These are phyloP conservation scores for Boletales sp. DNA, from an alignment of 768 basidiomycete species.

Conservation along the genomic window DNA sequence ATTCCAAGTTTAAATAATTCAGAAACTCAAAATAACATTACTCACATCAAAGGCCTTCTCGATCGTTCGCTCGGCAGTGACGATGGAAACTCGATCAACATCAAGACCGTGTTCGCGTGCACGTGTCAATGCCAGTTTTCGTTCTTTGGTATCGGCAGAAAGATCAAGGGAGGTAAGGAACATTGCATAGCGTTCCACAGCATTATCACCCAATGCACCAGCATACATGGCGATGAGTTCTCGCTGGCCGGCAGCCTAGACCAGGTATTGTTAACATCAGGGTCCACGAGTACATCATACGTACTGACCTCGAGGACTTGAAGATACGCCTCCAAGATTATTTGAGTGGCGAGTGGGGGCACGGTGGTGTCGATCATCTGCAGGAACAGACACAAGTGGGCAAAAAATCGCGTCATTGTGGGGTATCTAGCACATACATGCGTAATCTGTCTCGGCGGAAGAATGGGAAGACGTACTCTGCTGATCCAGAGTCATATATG, in stretches of 20 bases:
- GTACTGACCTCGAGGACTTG: constrained; percentile 73
- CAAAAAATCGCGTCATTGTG: constrained; percentile 83
- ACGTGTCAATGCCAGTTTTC: constrained; percentile 64
- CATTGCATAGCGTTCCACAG: constrained; percentile 86
- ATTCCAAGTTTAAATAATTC: constrained; percentile 6
- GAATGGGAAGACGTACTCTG: constrained; percentile 48
- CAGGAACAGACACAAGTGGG: constrained; percentile 87
- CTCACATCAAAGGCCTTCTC: constrained; percentile 64
- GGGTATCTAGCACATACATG: constrained; percentile 47
- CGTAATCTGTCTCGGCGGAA: background rate
- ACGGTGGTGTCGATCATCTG: constrained; percentile 75
- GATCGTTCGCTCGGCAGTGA: constrained; percentile 75
- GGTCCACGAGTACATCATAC: background rate
- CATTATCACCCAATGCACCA: constrained; percentile 84
- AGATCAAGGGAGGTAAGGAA: constrained; percentile 81
- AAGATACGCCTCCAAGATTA: constrained; percentile 86
- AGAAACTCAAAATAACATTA: constrained; percentile 6
- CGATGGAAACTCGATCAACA: constrained; percentile 71
- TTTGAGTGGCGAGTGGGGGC: constrained; percentile 71
- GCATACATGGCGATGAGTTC: constrained; percentile 94
- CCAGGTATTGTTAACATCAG: background rate
- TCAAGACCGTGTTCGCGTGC: constrained; percentile 86
- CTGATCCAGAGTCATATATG: constrained; percentile 42
- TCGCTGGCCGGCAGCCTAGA: constrained; percentile 69
- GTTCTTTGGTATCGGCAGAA: constrained; percentile 57